phyloP scores from a whole-genome alignment of 2,329 filamentous ascomycete species.

The Monosporascus sp. region DNA sequence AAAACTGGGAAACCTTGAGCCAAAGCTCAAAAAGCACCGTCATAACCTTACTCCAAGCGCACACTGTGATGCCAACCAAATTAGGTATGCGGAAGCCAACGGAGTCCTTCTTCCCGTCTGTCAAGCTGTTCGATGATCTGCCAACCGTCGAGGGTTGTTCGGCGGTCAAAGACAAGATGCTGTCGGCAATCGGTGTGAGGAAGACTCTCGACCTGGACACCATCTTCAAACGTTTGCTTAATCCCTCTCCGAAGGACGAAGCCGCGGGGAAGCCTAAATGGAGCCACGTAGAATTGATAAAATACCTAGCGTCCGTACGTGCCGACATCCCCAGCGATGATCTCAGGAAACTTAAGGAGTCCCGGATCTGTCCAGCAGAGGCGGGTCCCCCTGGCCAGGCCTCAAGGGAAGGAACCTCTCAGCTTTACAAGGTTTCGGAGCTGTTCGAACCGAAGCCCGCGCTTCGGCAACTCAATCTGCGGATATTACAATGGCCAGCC shows the following conservation, averaged over 20 bases:
- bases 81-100: constrained; percentile 79
- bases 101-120: constrained; percentile 89
- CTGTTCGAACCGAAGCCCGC: constrained; percentile 74
- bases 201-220: constrained; percentile 94
- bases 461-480: constrained; percentile 65
- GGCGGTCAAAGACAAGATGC: constrained; percentile 84
- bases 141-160: constrained; percentile 73
- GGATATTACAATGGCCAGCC: constrained; percentile 78
- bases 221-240: constrained; percentile 82
- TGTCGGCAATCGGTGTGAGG: constrained; percentile 77
- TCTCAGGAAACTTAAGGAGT: constrained; percentile 70
- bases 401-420: constrained; percentile 43
- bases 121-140: constrained; percentile 91
- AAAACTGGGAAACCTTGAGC: constrained; percentile 81
- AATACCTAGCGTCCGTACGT: constrained; percentile 85
- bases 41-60: constrained; percentile 56
- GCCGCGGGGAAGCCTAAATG: constrained; percentile 58
- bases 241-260: constrained; percentile 46
- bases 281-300: constrained; percentile 93
- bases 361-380: constrained; percentile 79
- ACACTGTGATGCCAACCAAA: constrained; percentile 84
- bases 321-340: constrained; percentile 84
- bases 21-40: constrained; percentile 61
- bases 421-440: constrained; percentile 68
- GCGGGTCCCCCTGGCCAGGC: constrained; percentile 52